Conservation (phyloP, 2,329 filamentous ascomycete species). For the Waltergamsia citrina region DNA sequence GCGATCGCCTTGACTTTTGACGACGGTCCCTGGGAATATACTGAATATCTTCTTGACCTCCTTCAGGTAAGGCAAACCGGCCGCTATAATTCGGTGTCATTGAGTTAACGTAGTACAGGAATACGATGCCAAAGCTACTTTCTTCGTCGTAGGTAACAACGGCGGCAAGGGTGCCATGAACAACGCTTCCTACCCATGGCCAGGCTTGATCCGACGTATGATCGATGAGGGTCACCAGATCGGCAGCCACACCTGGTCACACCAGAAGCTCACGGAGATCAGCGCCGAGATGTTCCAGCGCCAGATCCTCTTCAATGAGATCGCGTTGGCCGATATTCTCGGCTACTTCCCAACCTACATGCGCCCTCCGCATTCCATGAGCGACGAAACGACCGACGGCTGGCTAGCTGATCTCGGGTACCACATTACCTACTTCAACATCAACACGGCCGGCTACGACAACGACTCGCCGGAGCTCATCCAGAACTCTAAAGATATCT, state of each 20-base stretch:
- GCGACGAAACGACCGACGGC: constrained; percentile 25
- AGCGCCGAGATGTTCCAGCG: constrained; percentile 19
- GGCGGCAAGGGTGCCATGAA: constrained; percentile 33
- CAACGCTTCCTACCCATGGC: constrained; percentile 22
- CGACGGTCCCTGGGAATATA: constrained; percentile 34
- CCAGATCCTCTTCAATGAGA: constrained; percentile 33
- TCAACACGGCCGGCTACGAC: constrained; percentile 52
- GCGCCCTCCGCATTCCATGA: constrained; percentile 36
- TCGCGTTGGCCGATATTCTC: constrained; percentile 28
- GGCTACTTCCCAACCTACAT: constrained; percentile 32
- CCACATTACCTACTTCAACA: constrained; percentile 48
- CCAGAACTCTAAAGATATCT: constrained; percentile 29
- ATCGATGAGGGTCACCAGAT: constrained; percentile 47
- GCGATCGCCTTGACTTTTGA: constrained; percentile 35
- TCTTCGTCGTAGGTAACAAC: constrained; percentile 24
- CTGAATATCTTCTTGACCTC: constrained; percentile 27
- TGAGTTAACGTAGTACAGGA: constrained; percentile 16
- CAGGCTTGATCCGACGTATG: constrained; percentile 31
- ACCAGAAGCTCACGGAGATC: constrained; percentile 29
- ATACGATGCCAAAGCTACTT: constrained; percentile 27
- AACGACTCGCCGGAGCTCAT: constrained; percentile 39
- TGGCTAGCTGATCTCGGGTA: constrained; percentile 38
- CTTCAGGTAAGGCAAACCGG: constrained; percentile 17
- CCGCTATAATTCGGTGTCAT: no score
- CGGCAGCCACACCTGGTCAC: constrained; percentile 42